A percentile compares a stretch with the other conserved stretches of the same genome.
phyloP scores from a whole-genome alignment of 2,329 filamentous ascomycete species.

The Pestalotiopsis sp. region DNA sequence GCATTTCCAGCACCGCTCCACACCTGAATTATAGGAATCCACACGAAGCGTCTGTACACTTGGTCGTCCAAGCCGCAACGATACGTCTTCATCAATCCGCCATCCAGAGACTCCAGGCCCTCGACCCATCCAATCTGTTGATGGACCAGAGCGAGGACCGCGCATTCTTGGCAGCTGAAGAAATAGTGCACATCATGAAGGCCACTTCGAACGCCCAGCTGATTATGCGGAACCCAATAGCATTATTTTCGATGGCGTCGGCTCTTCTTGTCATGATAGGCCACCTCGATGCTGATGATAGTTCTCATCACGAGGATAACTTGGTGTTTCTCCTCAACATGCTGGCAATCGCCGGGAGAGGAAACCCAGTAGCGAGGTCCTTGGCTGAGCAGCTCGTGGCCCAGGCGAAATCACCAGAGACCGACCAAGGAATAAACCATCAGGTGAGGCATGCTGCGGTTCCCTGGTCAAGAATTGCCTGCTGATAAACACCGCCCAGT shows the following conservation, averaged over 20 bases:
- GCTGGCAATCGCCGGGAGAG: neutral
- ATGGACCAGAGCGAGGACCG: neutral
- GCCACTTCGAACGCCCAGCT: neutral
- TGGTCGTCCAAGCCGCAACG: neutral
- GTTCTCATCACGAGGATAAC: neutral
- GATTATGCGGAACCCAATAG: neutral
- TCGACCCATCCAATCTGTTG: neutral
- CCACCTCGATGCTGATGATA: neutral
- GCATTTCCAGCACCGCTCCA: neutral
- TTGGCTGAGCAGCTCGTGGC: neutral
- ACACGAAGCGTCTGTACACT: neutral
- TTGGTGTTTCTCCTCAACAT: neutral
- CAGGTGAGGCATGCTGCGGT: neutral
- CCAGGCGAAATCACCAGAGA: neutral
- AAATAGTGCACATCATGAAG: neutral
- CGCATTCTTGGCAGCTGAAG: neutral
- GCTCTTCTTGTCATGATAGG: neutral
- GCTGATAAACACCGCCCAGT: neutral
- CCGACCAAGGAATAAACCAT: neutral
- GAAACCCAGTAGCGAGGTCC: neutral
- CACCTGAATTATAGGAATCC: neutral
- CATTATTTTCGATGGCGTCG: neutral
- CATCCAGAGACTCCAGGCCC: neutral
- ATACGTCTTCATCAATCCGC: neutral
- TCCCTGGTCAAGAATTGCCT: neutral